These are phyloP conservation scores for Albophoma yamanashiensis DNA, from an alignment of 2,329 filamentous ascomycete genomes.

Conservation along the genomic window DNA sequence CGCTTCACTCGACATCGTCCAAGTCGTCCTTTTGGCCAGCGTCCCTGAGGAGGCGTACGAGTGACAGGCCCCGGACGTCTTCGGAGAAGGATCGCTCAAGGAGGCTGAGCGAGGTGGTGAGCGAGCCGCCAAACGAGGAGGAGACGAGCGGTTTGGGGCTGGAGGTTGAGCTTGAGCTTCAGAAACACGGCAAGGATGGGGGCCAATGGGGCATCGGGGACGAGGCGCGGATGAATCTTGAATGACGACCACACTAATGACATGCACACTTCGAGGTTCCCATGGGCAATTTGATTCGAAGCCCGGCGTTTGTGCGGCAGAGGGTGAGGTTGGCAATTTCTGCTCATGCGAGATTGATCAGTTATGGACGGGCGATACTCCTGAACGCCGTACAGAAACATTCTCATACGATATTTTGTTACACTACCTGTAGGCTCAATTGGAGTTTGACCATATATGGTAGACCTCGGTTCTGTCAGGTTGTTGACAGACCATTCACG, in stretches of 20 bases:
- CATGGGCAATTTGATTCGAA: background rate
- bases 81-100: conserved; percentile 24
- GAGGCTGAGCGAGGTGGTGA: conserved; percentile 31
- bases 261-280: background rate
- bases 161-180: conserved; percentile 39
- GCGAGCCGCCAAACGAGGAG: conserved; percentile 32
- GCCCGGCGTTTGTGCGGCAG: background rate
- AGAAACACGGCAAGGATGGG: conserved; percentile 42
- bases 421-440: background rate
- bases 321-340: background rate
- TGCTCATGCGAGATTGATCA: background rate
- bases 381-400: background rate
- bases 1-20: conserved; percentile 37
- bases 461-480: background rate
- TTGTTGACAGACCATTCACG: background rate
- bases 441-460: background rate
- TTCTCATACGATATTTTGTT: background rate
- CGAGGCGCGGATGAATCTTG: conserved; percentile 73
- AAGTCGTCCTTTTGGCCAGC: conserved; percentile 31
- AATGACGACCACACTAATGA: conserved; percentile 30
- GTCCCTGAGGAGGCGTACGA: conserved; percentile 27
- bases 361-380: too few relatives aligned
- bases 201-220: conserved; percentile 71
- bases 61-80: conserved; percentile 20
- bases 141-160: conserved; percentile 29